Evolutionary conservation across 305 asterid species (phyloP).

Genomic region (Fraxinus platypoda): DNA sequence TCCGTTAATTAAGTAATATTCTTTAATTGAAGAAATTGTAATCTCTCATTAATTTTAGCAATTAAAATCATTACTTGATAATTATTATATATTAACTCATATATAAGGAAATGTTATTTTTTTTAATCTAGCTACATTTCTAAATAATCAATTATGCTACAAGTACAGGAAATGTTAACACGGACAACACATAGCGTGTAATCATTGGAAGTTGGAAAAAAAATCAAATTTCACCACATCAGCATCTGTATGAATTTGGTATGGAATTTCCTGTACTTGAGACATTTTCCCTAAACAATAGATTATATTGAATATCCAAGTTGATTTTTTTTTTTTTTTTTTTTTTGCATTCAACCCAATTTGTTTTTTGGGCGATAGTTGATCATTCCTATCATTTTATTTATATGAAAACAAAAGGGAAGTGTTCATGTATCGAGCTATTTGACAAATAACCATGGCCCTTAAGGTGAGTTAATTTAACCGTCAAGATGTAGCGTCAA

Average conservation of each 20-base stretch:
- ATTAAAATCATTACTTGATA: not conserved
- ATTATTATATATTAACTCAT: not conserved
- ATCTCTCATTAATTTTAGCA: not conserved
- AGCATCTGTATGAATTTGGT: not conserved
- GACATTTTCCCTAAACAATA: too few relatives aligned
- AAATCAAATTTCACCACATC: not conserved
- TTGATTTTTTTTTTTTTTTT: too few relatives aligned
- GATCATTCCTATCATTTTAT: not conserved
- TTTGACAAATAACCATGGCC: too few relatives aligned
- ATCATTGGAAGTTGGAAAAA: too few relatives aligned
- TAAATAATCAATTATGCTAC: too few relatives aligned
- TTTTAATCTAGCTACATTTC: not conserved
- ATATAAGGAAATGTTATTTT: not conserved
- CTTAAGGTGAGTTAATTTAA: too few relatives aligned
- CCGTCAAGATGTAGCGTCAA: too few relatives aligned
- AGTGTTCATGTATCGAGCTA: too few relatives aligned
- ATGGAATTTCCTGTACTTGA: too few relatives aligned
- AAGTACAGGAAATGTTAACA: too few relatives aligned
- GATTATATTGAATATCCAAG: not conserved
- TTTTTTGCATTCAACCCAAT: not conserved
- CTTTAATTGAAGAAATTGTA: not conserved
- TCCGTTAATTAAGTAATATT: not conserved
- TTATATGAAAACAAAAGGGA: not conserved
- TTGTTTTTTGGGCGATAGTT: too few relatives aligned
- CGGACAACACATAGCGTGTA: too few relatives aligned